Percentiles rank a stretch among this genome's conserved stretches.
These are phyloP conservation scores for Mimosa pudica DNA, from an alignment of 306 rosid genomes.

Conservation along the genomic window DNA sequence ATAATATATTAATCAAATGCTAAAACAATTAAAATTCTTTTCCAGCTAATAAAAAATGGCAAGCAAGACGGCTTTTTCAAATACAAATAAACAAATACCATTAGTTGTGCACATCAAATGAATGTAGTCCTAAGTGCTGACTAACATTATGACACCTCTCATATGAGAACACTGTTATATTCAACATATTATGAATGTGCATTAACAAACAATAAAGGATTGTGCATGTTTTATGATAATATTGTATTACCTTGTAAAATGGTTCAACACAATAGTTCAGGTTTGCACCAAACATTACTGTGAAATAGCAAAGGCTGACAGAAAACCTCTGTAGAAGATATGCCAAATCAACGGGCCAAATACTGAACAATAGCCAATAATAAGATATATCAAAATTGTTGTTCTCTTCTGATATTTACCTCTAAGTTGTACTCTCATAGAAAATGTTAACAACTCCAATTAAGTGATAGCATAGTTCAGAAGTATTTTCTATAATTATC, in stretches of 20 bases:
- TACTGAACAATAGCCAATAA: conserved; percentile 55
- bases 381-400: conserved; percentile 28
- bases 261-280: conserved; percentile 86
- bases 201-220: background rate
- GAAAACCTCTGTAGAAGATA: conserved; percentile 75
- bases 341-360: conserved; percentile 97
- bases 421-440: background rate
- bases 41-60: background rate
- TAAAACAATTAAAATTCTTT: background rate
- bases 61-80: background rate
- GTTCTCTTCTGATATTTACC: conserved; percentile 3
- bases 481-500: no score
- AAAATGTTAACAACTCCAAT: no score
- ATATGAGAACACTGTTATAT: conserved; percentile 10
- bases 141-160: conserved; percentile 12
- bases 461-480: no score
- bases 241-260: conserved; percentile 81
- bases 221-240: conserved; percentile 6
- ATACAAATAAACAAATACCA: conserved; percentile 10
- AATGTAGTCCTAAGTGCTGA: conserved; percentile 7
- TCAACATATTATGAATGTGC: conserved; percentile 21
- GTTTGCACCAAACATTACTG: conserved; percentile 88
- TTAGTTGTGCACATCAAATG: conserved; percentile 8
- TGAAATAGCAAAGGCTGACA: conserved; percentile 79
- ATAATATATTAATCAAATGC: conserved; percentile 25